phyloP scores from a whole-genome alignment of 2,329 filamentous ascomycete species.

The Sclerotinia nivalis region DNA sequence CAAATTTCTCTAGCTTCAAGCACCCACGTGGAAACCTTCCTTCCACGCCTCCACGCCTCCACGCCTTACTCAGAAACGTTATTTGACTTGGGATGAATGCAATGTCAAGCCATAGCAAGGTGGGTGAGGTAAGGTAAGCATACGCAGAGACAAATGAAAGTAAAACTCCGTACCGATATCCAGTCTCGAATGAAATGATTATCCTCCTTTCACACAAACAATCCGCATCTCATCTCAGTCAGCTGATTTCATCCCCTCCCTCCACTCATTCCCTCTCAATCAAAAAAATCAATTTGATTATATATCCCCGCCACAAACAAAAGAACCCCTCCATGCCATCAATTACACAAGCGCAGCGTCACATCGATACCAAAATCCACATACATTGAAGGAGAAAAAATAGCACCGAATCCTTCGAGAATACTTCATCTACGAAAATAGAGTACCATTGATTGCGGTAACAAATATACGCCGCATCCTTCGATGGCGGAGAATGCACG shows the following conservation, averaged over 20 bases:
- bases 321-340: slow-evolving; percentile 16
- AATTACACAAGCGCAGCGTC: slow-evolving; percentile 13
- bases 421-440: neutral
- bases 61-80: slow-evolving; percentile 14
- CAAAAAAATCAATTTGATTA: too few relatives aligned
- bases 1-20: slow-evolving; percentile 17
- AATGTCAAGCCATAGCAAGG: slow-evolving; percentile 1
- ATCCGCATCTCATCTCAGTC: slow-evolving; percentile 9
- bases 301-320: neutral
- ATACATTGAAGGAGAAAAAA: neutral
- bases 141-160: neutral
- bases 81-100: slow-evolving; percentile 17
- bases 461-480: slow-evolving; percentile 9
- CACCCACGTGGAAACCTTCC: neutral
- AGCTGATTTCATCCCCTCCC: neutral
- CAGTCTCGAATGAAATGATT: slow-evolving; percentile 44
- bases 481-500: slow-evolving; percentile 9
- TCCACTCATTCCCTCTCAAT: slow-evolving; percentile 7
- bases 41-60: neutral
- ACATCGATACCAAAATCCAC: neutral
- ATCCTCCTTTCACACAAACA: slow-evolving; percentile 31
- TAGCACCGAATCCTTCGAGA: neutral
- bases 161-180: slow-evolving; percentile 36
- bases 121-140: neutral
- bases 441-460: neutral